A percentile compares a stretch with the other conserved stretches of the same genome.
phyloP scores from a whole-genome alignment of 306 rosid genomes.

The Prosopis cineraria region DNA sequence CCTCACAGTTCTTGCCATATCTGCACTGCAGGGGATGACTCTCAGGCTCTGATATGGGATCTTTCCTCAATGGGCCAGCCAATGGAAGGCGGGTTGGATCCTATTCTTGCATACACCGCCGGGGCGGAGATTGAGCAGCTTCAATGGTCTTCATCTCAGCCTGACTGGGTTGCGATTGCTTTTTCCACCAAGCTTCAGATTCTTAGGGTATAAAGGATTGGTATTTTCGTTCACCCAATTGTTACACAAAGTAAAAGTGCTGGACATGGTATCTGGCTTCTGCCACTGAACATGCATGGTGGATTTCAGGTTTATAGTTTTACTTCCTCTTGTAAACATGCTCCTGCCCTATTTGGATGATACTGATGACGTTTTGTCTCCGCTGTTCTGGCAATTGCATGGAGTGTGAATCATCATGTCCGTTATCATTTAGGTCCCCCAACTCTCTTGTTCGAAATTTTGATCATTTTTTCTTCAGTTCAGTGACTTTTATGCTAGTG shows the following conservation, averaged over 20 bases:
- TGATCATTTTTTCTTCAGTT: neutral
- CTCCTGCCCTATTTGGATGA: neutral
- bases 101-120: constrained; percentile 95
- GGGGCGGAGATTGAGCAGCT: constrained; percentile 99
- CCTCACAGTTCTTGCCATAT: constrained; percentile 96
- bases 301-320: constrained; percentile 20
- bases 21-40: constrained; percentile 97
- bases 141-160: constrained; percentile 98
- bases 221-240: neutral
- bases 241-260: neutral
- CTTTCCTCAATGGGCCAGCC: constrained; percentile 97
- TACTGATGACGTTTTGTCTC: constrained; percentile 1
- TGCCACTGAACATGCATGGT: neutral
- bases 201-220: constrained; percentile 70
- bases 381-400: neutral
- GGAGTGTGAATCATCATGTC: neutral
- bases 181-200: constrained; percentile 96
- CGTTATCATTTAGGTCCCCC: neutral
- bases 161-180: constrained; percentile 99
- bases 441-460: neutral
- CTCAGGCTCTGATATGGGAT: constrained; percentile 98
- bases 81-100: constrained; percentile 89
- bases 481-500: neutral
- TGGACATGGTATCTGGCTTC: neutral
- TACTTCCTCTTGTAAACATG: neutral